A percentile compares a stretch with the other conserved stretches of the same genome.
Evolutionary conservation across 169 alveolate genomes (phyloP).

Genomic region (Eimeria sp.): DNA sequence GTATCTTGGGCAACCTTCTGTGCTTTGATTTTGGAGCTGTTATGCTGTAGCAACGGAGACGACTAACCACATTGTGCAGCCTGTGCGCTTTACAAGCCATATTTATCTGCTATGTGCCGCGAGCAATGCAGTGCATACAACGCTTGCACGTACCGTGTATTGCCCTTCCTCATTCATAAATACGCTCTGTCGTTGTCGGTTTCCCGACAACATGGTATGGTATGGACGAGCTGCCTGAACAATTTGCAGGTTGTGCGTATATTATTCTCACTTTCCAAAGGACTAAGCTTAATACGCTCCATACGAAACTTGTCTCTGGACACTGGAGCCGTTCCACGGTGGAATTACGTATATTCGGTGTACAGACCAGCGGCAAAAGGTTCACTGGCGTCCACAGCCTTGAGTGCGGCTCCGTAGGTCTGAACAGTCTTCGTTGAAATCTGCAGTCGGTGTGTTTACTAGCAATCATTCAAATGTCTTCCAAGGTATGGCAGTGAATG

Average conservation of each 20-base stretch:
- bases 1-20: neutral
- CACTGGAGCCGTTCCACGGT: neutral
- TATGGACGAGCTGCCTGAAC: neutral
- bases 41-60: neutral
- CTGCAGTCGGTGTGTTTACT: neutral
- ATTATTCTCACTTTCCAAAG: neutral
- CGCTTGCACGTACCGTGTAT: neutral
- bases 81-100: neutral
- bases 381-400: neutral
- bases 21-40: too few relatives aligned
- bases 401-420: neutral
- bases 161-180: neutral
- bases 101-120: neutral
- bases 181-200: neutral
- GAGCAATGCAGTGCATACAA: neutral
- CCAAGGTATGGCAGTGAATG: neutral
- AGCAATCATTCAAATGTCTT: neutral
- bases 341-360: neutral
- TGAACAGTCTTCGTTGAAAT: neutral
- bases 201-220: neutral
- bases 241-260: neutral
- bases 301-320: neutral
- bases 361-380: neutral
- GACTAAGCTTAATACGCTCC: neutral
- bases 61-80: neutral